A percentile compares a stretch with the other conserved stretches of the same genome.
These are phyloP conservation scores for Aspergillus hortae DNA, from an alignment of 2,329 filamentous ascomycete species.

Conservation along the genomic window DNA sequence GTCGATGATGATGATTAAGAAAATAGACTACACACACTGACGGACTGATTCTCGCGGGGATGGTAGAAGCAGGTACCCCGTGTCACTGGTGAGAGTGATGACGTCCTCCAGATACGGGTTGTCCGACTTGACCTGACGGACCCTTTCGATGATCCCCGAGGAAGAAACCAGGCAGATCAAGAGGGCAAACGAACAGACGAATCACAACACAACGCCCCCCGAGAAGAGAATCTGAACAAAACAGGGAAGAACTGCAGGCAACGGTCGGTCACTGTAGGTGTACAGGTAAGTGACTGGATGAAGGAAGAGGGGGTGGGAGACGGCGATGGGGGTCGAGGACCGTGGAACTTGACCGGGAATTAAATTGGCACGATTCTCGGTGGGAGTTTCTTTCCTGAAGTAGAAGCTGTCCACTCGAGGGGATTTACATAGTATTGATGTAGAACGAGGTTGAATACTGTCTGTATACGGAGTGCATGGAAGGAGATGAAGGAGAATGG, in stretches of 20 bases:
- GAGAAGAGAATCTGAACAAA: background rate
- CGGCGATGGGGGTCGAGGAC: background rate
- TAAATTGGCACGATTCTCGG: background rate
- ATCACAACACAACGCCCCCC: background rate
- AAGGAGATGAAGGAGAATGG: too few relatives aligned
- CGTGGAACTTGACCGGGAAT: background rate
- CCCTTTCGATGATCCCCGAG: background rate
- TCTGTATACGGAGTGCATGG: too few relatives aligned
- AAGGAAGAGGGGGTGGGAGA: background rate
- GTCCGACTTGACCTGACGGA: background rate
- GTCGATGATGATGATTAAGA: constrained; percentile 7
- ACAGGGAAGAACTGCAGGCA: background rate
- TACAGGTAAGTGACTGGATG: background rate
- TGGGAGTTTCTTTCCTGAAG: too few relatives aligned
- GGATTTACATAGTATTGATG: too few relatives aligned
- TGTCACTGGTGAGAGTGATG: constrained; percentile 15
- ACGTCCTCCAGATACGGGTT: constrained; percentile 10
- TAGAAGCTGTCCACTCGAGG: too few relatives aligned
- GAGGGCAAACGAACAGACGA: background rate
- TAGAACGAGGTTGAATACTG: too few relatives aligned
- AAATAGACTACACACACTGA: constrained; percentile 2
- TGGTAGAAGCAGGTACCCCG: constrained; percentile 22
- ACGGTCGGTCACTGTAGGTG: background rate
- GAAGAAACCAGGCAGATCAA: background rate
- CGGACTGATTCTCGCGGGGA: constrained; percentile 10